These are phyloP conservation scores for Cryptosporidium xiaoi DNA, from an alignment of 169 alveolate genomes.

Conservation along the genomic window DNA sequence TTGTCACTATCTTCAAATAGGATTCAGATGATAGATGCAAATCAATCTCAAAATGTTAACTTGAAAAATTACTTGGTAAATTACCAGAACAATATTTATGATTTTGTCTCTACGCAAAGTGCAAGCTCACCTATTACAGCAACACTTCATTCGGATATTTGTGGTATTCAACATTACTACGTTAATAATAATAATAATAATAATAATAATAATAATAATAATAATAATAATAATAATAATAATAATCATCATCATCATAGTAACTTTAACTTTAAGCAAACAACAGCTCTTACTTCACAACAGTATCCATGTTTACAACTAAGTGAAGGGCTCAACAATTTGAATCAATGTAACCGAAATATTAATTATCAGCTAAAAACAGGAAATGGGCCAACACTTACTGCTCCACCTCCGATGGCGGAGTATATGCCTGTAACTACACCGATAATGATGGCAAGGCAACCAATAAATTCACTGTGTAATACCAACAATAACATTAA, in stretches of 20 bases:
- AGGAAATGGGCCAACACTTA: neutral
- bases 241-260: neutral
- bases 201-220: neutral
- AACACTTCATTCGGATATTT: slow-evolving; percentile 6
- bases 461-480: slow-evolving; percentile 15
- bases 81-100: neutral
- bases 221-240: neutral
- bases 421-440: slow-evolving; percentile 71
- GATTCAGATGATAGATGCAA: slow-evolving; percentile 36
- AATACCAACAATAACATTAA: neutral
- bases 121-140: slow-evolving; percentile 13
- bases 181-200: slow-evolving; percentile 1
- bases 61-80: slow-evolving; percentile 37
- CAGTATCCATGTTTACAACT: slow-evolving; percentile 29
- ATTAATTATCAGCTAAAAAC: neutral
- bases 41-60: slow-evolving; percentile 27
- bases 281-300: slow-evolving; percentile 18
- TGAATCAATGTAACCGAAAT: slow-evolving; percentile 42
- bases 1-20: slow-evolving; percentile 44
- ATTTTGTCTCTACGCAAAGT: slow-evolving; percentile 5
- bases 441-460: slow-evolving; percentile 61
- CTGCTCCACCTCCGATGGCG: slow-evolving; percentile 61
- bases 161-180: slow-evolving; percentile 15
- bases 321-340: slow-evolving; percentile 8
- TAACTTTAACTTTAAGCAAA: slow-evolving; percentile 1